phyloP scores from a whole-genome alignment of 1,139 yeast genomes.

The Hyphopichia khmerensis region DNA sequence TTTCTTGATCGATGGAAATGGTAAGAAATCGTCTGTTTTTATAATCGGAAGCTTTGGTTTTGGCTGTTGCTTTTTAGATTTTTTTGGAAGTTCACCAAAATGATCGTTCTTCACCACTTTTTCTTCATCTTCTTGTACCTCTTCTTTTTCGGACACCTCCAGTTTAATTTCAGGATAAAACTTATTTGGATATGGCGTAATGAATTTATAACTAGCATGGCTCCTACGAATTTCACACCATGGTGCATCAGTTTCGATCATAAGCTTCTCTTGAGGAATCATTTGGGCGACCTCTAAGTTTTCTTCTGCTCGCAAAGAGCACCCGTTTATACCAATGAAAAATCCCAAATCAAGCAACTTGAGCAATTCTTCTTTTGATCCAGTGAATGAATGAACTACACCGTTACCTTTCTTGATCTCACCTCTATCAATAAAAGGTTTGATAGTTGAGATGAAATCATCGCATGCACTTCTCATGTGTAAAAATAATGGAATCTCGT shows the following conservation, averaged over 20 bases:
- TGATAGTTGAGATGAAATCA: constrained; percentile 66
- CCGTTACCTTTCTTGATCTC: constrained; percentile 46
- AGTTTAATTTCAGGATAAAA: constrained; percentile 46
- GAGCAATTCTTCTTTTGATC: constrained; percentile 60
- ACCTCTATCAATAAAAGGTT: constrained; percentile 51
- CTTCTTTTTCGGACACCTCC: constrained; percentile 4
- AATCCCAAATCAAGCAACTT: constrained; percentile 58
- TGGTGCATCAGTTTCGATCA: constrained; percentile 96
- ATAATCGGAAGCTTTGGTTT: constrained; percentile 13
- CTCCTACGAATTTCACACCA: constrained; percentile 94
- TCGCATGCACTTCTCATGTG: constrained; percentile 89
- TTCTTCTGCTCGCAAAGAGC: constrained; percentile 79
- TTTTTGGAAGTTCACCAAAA: no score
- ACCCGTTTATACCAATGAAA: constrained; percentile 85
- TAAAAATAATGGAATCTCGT: constrained; percentile 73
- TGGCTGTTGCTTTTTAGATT: constrained; percentile 1
- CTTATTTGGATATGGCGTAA: constrained; percentile 54
- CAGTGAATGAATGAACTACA: constrained; percentile 95
- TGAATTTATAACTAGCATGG: constrained; percentile 67
- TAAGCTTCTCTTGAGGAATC: constrained; percentile 65
- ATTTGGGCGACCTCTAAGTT: constrained; percentile 63
- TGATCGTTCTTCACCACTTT: neutral
- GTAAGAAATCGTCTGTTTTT: constrained; percentile 48
- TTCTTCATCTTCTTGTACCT: constrained; percentile 6
- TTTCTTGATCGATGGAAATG: constrained; percentile 63